These are phyloP conservation scores for Cladosporium austrohemisphaericum DNA, from an alignment of 2,329 filamentous ascomycete genomes.

Conservation along the genomic window DNA sequence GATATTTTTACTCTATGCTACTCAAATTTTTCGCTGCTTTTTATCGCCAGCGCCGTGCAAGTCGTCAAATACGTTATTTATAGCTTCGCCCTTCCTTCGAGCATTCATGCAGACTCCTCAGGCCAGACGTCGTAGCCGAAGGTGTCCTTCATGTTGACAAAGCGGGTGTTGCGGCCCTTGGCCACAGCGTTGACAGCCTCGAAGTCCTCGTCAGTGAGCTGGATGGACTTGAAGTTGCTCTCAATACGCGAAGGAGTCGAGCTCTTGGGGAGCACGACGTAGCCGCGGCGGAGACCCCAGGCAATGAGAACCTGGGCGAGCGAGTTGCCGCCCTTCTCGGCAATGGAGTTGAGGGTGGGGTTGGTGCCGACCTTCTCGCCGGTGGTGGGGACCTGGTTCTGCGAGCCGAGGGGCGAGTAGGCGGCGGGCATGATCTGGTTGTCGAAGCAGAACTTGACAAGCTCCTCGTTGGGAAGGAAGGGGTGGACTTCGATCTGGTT, in stretches of 20 bases:
- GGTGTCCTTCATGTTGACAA: conserved; percentile 79
- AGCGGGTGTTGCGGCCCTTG: conserved; percentile 62
- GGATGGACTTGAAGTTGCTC: conserved; percentile 63
- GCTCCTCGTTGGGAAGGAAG: conserved; percentile 59
- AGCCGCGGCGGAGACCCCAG: conserved; percentile 64
- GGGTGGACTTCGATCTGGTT: conserved; percentile 53
- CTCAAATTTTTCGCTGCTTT: neutral
- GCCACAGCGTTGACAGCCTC: conserved; percentile 61
- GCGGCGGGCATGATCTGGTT: conserved; percentile 55
- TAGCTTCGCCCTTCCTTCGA: neutral
- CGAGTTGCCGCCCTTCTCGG: conserved; percentile 54
- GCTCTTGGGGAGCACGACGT: conserved; percentile 67
- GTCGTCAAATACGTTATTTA: conserved; percentile 9
- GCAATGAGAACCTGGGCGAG: conserved; percentile 61
- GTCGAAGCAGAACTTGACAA: conserved; percentile 56
- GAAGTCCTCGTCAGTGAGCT: conserved; percentile 54
- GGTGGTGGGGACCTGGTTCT: conserved; percentile 65
- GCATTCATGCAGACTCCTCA: conserved; percentile 31
- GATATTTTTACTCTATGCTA: conserved; percentile 6
- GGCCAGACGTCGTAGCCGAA: conserved; percentile 66
- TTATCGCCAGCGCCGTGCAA: neutral
- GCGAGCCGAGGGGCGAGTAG: conserved; percentile 60
- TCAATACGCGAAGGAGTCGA: conserved; percentile 63
- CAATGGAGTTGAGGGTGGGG: conserved; percentile 56
- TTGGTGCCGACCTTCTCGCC: conserved; percentile 64